Percentiles rank a stretch among this genome's conserved stretches.
Evolutionary conservation across 2,329 filamentous ascomycete species (phyloP).

Genomic region (Botryotinia convoluta): DNA sequence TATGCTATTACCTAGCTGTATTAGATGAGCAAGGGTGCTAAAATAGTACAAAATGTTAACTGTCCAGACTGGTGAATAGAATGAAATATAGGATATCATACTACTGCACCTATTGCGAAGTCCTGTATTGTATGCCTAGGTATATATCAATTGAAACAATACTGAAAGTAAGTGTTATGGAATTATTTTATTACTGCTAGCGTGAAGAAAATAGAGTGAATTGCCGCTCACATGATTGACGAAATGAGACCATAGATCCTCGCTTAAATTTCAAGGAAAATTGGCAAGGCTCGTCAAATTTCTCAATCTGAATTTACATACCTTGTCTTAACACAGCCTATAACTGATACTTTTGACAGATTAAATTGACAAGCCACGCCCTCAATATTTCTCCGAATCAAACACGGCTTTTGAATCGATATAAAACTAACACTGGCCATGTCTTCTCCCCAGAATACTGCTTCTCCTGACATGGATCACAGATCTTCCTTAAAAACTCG

Average conservation of each 20-base stretch:
- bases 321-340: background rate
- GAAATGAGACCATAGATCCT: background rate
- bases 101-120: background rate
- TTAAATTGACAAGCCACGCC: too few species aligned
- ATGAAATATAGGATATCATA: background rate
- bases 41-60: background rate
- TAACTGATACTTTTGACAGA: background rate
- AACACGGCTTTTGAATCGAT: background rate
- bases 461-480: too few species aligned
- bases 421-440: background rate
- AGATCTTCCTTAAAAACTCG: background rate
- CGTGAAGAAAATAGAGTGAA: background rate
- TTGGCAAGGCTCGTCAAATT: background rate
- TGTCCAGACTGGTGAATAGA: background rate
- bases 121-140: background rate
- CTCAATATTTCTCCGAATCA: background rate
- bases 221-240: background rate
- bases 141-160: background rate
- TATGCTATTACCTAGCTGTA: background rate
- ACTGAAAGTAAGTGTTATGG: rapidly evolving
- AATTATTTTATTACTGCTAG: background rate
- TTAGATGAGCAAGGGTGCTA: background rate
- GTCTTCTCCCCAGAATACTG: background rate
- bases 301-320: background rate
- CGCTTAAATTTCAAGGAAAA: background rate